Conservation (phyloP, 1,284 basidiomycete species). For the Pseudozyma thailandica region DNA sequence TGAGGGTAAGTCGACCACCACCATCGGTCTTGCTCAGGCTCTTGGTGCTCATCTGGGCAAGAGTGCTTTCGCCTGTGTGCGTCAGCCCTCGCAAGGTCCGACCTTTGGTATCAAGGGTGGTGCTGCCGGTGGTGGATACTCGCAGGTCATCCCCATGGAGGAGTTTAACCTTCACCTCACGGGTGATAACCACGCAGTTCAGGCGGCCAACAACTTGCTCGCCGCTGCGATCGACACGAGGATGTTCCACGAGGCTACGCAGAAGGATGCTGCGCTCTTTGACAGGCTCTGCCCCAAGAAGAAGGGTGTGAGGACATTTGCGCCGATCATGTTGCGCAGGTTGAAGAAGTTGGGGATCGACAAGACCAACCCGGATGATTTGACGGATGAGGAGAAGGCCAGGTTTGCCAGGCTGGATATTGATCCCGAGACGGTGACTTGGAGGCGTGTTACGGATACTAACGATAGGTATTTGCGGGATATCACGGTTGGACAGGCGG, state of each 20-base stretch:
- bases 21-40: slow-evolving; percentile 95
- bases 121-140: slow-evolving; percentile 97
- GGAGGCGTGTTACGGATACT: slow-evolving; percentile 94
- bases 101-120: slow-evolving; percentile 99
- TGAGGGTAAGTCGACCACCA: slow-evolving; percentile 98
- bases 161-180: slow-evolving; percentile 98
- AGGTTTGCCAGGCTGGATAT: slow-evolving; percentile 92
- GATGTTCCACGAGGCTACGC: slow-evolving; percentile 97
- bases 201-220: slow-evolving; percentile 95
- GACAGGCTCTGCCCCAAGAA: slow-evolving; percentile 89
- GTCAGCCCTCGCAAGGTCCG: slow-evolving; percentile 97
- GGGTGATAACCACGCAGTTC: slow-evolving; percentile 97
- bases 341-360: slow-evolving; percentile 93
- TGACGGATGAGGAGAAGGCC: slow-evolving; percentile 91
- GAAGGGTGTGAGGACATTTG: slow-evolving; percentile 94
- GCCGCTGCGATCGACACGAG: slow-evolving; percentile 96
- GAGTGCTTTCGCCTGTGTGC: slow-evolving; percentile 95
- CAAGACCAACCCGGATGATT: slow-evolving; percentile 90
- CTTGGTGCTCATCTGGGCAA: slow-evolving; percentile 93
- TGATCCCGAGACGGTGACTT: slow-evolving; percentile 90
- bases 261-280: slow-evolving; percentile 93
- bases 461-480: slow-evolving; percentile 97
- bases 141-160: slow-evolving; percentile 99
- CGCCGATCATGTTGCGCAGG: slow-evolving; percentile 94
- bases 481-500: slow-evolving; percentile 88